Evolutionary conservation across 1,284 basidiomycete species (phyloP).

Genomic region (Papiliotrema terrestris): DNA sequence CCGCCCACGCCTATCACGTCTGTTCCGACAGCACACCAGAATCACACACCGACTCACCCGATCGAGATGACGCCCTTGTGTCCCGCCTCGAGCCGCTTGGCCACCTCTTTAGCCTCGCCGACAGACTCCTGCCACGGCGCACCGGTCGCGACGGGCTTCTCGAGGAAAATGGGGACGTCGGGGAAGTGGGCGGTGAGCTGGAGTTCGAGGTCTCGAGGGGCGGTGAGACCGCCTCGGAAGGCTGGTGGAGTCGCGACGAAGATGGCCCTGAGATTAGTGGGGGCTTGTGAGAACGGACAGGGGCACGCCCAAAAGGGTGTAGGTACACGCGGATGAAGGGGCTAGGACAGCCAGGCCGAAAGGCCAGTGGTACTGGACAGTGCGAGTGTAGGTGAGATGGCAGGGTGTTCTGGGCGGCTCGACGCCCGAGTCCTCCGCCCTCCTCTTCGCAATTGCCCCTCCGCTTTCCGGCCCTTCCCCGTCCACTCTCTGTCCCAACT

Average conservation of each 20-base stretch:
- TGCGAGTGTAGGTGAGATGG: too few species aligned
- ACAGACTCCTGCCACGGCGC: conserved; percentile 47
- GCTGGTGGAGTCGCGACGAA: conserved; percentile 88
- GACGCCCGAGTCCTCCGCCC: too few species aligned
- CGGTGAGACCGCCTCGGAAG: conserved; percentile 72
- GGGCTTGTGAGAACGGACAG: too few species aligned
- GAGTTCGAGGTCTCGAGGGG: conserved; percentile 79
- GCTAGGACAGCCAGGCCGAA: too few species aligned
- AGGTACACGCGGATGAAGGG: too few species aligned
- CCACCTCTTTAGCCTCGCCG: conserved; percentile 56
- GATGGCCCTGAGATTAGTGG: conserved; percentile 56
- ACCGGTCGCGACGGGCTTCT: conserved; percentile 63
- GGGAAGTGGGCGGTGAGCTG: conserved; percentile 85
- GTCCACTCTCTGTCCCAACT: too few species aligned
- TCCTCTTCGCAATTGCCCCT: too few species aligned
- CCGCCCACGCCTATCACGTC: too few species aligned
- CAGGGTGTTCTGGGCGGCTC: too few species aligned
- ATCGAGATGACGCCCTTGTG: conserved; percentile 69
- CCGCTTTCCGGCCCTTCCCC: too few species aligned
- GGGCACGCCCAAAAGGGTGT: too few species aligned
- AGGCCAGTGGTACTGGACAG: too few species aligned
- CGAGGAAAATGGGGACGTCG: conserved; percentile 79
- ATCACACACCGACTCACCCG: conserved; percentile 59
- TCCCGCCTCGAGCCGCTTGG: conserved; percentile 62
- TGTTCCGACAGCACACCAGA: neutral